Base-by-base conservation (phyloP, 768 basidiomycete genomes). In the Crassisporium funariophilum region DNA sequence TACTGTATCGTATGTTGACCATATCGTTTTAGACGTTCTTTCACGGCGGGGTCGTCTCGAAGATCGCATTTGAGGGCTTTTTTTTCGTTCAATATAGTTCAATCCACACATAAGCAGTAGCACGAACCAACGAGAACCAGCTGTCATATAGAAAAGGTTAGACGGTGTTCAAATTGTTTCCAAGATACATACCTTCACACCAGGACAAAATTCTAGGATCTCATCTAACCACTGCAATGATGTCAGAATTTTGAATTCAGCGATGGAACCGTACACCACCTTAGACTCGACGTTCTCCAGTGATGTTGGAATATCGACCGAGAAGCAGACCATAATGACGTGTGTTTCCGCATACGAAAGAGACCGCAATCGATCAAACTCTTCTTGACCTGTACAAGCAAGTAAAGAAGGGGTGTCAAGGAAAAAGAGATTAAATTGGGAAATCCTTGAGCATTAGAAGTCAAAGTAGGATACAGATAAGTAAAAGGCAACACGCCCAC, bases 271-370 rank as follows among this genome's bases (percentile, higher is more conserved):
- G 40, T 40, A 10, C 25, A 24, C 13, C 42, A 89, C 92, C 77
- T 95, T 98, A 16, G 83, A 77, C 63, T 95, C 93, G n/a, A 97
- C 84, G 59, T 98, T 98, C 59, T 97, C 95, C 52, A 98, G 69
- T 21, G 94, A 97, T n/a, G 81, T 80, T 7, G 95, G 95, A 54
- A 93, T 94, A 64, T 98, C 95, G 23, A 95, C 92, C 27, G 95
- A 95, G 66, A 97, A 98, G 68, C 95, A 98, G 19, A 98, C 74
- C 88, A 98, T 89, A 53, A 98, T 79, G 49, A 98, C 88, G 69
- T 98, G 91, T 1, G 95, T 97, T 67, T 98, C 95, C 7, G 95
- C 90, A 65, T 98, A 98, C 27, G 89, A 91, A n/a, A 98, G 71
- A 9, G 94, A 95, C 37, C 95, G 81, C 46, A 98, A 71, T 35